Evolutionary conservation across 1,139 yeast species (phyloP).

Genomic region (Pichia norvegensis): DNA sequence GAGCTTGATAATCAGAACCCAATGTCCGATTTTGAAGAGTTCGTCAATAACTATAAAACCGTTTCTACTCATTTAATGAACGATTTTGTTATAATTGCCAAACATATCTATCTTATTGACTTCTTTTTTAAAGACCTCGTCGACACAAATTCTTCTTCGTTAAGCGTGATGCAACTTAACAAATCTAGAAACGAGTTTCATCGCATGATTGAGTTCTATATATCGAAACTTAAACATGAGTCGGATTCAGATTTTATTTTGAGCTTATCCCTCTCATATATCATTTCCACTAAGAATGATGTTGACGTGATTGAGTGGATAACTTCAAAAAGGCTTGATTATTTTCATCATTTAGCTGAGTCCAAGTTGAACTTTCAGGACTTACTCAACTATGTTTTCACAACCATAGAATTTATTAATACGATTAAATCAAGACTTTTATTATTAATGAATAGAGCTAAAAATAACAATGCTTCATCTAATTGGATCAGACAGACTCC

Average conservation of each 20-base stretch:
- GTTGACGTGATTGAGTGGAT: conserved; percentile 19
- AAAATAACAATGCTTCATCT: conserved; percentile 15
- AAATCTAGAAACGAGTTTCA: conserved; percentile 16
- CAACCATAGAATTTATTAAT: conserved; percentile 21
- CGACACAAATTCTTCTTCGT: conserved; percentile 3
- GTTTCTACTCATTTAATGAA: conserved; percentile 6
- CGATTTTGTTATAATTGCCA: conserved; percentile 15
- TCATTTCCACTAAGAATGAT: conserved; percentile 14
- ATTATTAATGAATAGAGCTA: conserved; percentile 15
- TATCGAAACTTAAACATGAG: conserved; percentile 19
- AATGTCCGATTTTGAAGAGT: conserved; percentile 4
- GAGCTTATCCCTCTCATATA: conserved; percentile 20
- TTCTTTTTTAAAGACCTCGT: conserved; percentile 17
- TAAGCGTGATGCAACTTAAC: conserved; percentile 15
- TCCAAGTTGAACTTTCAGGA: conserved; percentile 14
- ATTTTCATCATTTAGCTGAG: conserved; percentile 4
- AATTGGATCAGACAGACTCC: conserved; percentile 20
- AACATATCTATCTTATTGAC: conserved; percentile 21
- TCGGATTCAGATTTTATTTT: conserved; percentile 25
- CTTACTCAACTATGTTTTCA: conserved; percentile 24
- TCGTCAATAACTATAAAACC: conserved; percentile 4
- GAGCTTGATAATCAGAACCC: background rate
- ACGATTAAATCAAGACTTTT: conserved; percentile 20
- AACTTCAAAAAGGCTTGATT: conserved; percentile 16
- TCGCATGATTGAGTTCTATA: conserved; percentile 15